Evolutionary conservation across 495 filamentous ascomycete species (phyloP).

Genomic region (Aspergillus nidulans): DNA sequence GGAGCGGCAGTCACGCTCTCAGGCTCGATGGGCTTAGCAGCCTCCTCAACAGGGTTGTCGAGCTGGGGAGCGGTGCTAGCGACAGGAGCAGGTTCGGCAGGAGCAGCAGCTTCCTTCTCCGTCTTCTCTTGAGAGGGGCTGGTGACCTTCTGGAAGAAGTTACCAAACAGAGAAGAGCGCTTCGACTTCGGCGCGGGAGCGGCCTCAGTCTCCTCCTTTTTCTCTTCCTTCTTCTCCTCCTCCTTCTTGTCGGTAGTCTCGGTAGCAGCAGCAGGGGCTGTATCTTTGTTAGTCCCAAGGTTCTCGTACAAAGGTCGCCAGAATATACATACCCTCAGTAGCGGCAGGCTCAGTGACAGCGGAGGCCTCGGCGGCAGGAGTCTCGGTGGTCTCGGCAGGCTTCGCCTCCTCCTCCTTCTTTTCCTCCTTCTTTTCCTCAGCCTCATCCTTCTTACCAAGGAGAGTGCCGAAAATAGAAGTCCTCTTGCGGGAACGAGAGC

Average conservation of each 20-base stretch:
- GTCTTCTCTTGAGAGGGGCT: slow-evolving; percentile 51
- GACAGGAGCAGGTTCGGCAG: slow-evolving; percentile 40
- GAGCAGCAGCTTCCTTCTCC: slow-evolving; percentile 47
- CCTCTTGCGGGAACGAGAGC: slow-evolving; percentile 86
- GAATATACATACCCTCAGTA: slow-evolving; percentile 19
- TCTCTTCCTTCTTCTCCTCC: slow-evolving; percentile 28
- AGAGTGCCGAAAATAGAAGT: slow-evolving; percentile 74
- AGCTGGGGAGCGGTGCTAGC: slow-evolving; percentile 49
- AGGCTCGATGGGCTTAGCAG: slow-evolving; percentile 41
- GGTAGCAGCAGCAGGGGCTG: slow-evolving; percentile 18
- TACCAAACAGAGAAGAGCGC: slow-evolving; percentile 49
- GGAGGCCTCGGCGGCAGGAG: slow-evolving; percentile 19
- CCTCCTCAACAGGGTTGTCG: slow-evolving; percentile 46
- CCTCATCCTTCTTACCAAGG: slow-evolving; percentile 70
- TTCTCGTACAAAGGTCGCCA: too few species aligned
- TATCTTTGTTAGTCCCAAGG: slow-evolving; percentile 10
- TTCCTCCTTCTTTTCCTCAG: slow-evolving; percentile 54
- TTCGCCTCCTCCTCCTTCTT: slow-evolving; percentile 37
- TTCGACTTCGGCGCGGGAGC: slow-evolving; percentile 36
- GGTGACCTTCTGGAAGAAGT: slow-evolving; percentile 52
- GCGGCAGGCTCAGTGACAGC: slow-evolving; percentile 26
- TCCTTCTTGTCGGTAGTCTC: slow-evolving; percentile 31
- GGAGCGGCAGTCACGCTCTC: slow-evolving; percentile 41
- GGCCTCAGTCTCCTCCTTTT: slow-evolving; percentile 32
- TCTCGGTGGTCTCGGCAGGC: slow-evolving; percentile 28